Evolutionary conservation across 2,329 filamentous ascomycete genomes (phyloP).

Genomic region (Alternaria arbusti): DNA sequence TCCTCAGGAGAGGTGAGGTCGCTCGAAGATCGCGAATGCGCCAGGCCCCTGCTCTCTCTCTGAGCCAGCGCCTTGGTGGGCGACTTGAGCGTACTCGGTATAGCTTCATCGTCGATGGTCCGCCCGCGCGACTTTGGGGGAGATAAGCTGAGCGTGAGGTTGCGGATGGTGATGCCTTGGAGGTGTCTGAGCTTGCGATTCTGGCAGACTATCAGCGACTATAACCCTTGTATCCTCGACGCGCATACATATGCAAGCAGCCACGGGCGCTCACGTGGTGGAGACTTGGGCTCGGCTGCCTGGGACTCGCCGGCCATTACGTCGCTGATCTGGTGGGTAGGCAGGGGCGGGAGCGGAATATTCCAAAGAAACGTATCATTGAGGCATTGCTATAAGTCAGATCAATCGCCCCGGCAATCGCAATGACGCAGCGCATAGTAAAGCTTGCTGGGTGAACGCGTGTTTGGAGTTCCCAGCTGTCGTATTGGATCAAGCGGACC

Average conservation of each 20-base stretch:
- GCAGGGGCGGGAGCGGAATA: neutral
- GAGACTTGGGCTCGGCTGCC: slow-evolving; percentile 15
- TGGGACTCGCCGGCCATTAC: slow-evolving; percentile 32
- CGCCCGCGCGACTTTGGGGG: slow-evolving; percentile 59
- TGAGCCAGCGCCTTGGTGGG: slow-evolving; percentile 69
- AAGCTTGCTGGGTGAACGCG: neutral
- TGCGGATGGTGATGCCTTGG: slow-evolving; percentile 84
- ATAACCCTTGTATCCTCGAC: neutral
- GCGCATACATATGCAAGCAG: slow-evolving; percentile 45
- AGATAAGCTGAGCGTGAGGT: slow-evolving; percentile 70
- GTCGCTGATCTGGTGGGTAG: slow-evolving; percentile 10
- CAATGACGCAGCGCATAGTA: slow-evolving; percentile 21
- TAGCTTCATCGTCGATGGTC: slow-evolving; percentile 78
- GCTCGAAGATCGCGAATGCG: slow-evolving; percentile 66
- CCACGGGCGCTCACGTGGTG: slow-evolving; percentile 47
- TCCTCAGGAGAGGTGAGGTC: slow-evolving; percentile 53
- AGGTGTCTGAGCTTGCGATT: slow-evolving; percentile 90
- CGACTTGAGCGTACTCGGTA: slow-evolving; percentile 70
- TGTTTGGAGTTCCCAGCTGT: slow-evolving; percentile 15
- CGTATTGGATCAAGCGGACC: slow-evolving; percentile 26
- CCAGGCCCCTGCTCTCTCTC: slow-evolving; percentile 56
- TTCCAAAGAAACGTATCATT: neutral
- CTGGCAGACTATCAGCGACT: slow-evolving; percentile 49
- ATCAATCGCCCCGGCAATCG: slow-evolving; percentile 5
- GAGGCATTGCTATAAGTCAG: slow-evolving; percentile 1